These are phyloP conservation scores for Oenanthe javanica DNA, from an alignment of 140 eudicot genomes.

Conservation along the genomic window DNA sequence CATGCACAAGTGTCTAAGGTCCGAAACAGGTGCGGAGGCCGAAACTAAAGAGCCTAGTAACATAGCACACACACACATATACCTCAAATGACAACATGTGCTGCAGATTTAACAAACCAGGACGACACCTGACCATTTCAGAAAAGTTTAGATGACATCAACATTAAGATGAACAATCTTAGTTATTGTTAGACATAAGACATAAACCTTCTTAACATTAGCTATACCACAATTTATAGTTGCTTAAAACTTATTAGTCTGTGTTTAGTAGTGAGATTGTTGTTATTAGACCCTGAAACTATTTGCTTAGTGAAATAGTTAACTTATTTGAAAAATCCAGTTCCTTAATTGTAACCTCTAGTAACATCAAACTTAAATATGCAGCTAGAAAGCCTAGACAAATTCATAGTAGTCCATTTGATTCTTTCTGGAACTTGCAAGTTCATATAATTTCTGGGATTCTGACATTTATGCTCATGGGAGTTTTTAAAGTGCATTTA, in stretches of 20 bases:
- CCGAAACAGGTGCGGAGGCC: too few relatives aligned
- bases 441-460: background rate
- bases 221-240: background rate
- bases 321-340: too few relatives aligned
- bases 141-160: background rate
- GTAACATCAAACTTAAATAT: too few relatives aligned
- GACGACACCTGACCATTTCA: background rate
- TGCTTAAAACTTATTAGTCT: background rate
- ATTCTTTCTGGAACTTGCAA: background rate
- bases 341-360: too few relatives aligned
- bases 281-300: too few relatives aligned
- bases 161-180: background rate
- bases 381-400: too few relatives aligned
- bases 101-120: background rate
- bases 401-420: too few relatives aligned
- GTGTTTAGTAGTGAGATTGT: background rate
- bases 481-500: background rate
- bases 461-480: constrained; percentile 10
- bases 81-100: background rate
- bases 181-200: background rate
- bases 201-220: background rate
- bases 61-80: too few relatives aligned
- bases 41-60: too few relatives aligned
- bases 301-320: too few relatives aligned
- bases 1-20: too few relatives aligned